Evolutionary conservation across 2,329 filamentous ascomycete species (phyloP).

Genomic region (Tolypocladium album): DNA sequence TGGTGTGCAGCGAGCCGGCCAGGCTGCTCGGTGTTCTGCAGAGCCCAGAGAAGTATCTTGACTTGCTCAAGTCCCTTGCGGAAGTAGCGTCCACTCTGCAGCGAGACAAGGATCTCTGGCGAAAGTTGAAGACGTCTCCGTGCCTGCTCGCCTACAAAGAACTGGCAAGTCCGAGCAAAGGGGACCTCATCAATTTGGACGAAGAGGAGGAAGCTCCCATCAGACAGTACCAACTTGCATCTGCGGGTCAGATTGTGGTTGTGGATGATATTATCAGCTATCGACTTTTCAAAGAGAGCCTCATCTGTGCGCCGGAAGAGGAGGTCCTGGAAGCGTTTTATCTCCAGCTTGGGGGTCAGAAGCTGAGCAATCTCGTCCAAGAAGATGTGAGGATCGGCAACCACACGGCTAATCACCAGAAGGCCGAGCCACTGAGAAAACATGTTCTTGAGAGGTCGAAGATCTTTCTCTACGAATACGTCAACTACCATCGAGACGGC

Average conservation of each 20-base stretch:
- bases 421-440: conserved; percentile 61
- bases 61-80: conserved; percentile 69
- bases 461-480: conserved; percentile 73
- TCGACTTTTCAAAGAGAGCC: conserved; percentile 71
- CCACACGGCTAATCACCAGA: conserved; percentile 53
- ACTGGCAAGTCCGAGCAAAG: conserved; percentile 35
- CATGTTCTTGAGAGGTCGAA: conserved; percentile 81
- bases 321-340: conserved; percentile 82
- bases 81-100: conserved; percentile 61
- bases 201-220: conserved; percentile 55
- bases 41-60: conserved; percentile 75
- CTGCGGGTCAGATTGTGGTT: conserved; percentile 62
- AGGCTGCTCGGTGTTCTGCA: conserved; percentile 72
- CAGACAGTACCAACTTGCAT: conserved; percentile 68
- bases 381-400: conserved; percentile 66
- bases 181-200: conserved; percentile 38
- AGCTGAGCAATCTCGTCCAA: conserved; percentile 66
- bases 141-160: conserved; percentile 83
- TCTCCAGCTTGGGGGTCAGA: conserved; percentile 63
- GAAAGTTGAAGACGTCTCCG: conserved; percentile 60
- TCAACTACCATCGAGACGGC: conserved; percentile 60
- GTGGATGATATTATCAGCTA: conserved; percentile 86
- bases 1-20: conserved; percentile 76
- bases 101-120: conserved; percentile 68
- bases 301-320: conserved; percentile 84